phyloP scores from a whole-genome alignment of 768 basidiomycete species.

The Phlebiopsis gigantea region DNA sequence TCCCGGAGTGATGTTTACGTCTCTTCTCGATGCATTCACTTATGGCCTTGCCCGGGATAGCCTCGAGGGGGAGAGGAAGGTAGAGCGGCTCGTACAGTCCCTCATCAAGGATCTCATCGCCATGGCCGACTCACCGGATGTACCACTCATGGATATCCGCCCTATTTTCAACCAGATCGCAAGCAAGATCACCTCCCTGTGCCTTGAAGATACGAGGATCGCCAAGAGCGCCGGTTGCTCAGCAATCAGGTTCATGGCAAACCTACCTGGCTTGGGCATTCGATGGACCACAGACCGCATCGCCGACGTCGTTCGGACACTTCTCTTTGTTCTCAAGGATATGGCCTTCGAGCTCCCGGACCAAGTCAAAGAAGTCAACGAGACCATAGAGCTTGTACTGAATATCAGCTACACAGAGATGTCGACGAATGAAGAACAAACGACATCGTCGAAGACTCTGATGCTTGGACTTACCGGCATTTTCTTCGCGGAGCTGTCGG shows the following conservation, averaged over 20 bases:
- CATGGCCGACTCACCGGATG: slow-evolving; percentile 42
- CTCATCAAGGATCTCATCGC: slow-evolving; percentile 65
- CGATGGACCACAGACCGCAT: slow-evolving; percentile 85
- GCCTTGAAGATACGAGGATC: slow-evolving; percentile 88
- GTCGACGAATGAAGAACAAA: slow-evolving; percentile 21
- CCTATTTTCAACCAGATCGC: slow-evolving; percentile 77
- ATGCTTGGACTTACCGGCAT: slow-evolving; percentile 71
- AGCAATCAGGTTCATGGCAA: slow-evolving; percentile 78
- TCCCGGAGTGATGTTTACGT: slow-evolving; percentile 54
- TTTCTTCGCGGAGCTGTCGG: slow-evolving; percentile 84
- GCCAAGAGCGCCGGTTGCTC: slow-evolving; percentile 85
- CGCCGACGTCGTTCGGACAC: slow-evolving; percentile 82
- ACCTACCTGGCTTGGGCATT: slow-evolving; percentile 62
- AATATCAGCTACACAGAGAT: slow-evolving; percentile 50
- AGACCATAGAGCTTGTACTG: slow-evolving; percentile 67
- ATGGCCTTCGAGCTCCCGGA: slow-evolving; percentile 86
- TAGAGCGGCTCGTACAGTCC: slow-evolving; percentile 52
- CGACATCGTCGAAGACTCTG: slow-evolving; percentile 34
- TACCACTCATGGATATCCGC: slow-evolving; percentile 50
- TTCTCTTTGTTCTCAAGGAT: slow-evolving; percentile 91
- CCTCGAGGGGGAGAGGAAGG: slow-evolving; percentile 51
- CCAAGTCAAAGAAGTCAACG: slow-evolving; percentile 71
- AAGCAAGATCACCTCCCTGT: slow-evolving; percentile 77
- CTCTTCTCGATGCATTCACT: slow-evolving; percentile 78
- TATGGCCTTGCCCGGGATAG: slow-evolving; percentile 66